Conservation (phyloP, 192 early-diverging fungal genomes). For the Paraglomus occultum region DNA sequence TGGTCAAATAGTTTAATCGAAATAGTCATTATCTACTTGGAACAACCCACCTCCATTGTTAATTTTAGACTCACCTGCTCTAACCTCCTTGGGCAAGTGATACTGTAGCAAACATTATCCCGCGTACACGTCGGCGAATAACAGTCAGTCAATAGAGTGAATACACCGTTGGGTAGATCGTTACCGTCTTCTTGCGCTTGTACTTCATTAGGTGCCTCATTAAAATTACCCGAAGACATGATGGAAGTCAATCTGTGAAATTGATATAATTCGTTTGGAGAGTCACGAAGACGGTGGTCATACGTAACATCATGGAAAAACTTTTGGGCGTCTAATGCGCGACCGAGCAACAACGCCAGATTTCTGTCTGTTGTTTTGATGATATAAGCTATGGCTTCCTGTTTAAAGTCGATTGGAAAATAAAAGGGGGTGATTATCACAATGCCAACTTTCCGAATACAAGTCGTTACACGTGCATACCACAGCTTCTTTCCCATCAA, state of each 20-base stretch:
- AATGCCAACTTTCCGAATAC: constrained; percentile 5
- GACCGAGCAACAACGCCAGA: constrained; percentile 80
- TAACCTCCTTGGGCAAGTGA: constrained; percentile 77
- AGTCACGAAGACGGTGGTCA: constrained; percentile 85
- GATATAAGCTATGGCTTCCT: constrained; percentile 76
- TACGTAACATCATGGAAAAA: constrained; percentile 93
- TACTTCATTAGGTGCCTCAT: constrained; percentile 21
- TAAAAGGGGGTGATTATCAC: constrained; percentile 13
- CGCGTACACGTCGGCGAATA: constrained; percentile 90
- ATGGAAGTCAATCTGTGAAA: constrained; percentile 54
- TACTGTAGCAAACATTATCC: constrained; percentile 84
- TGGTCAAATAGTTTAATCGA: background rate
- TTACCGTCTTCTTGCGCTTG: constrained; percentile 30
- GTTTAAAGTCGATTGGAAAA: constrained; percentile 19
- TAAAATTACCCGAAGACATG: constrained; percentile 20
- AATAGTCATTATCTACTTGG: background rate
- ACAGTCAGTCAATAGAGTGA: constrained; percentile 87
- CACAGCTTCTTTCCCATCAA: constrained; percentile 87
- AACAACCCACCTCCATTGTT: constrained; percentile 5
- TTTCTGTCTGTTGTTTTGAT: constrained; percentile 86
- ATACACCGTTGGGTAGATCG: constrained; percentile 76
- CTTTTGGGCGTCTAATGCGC: constrained; percentile 85
- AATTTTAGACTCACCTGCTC: constrained; percentile 55
- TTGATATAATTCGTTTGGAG: constrained; percentile 76
- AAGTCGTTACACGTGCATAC: constrained; percentile 41